Evolutionary conservation across 2,329 filamentous ascomycete species (phyloP), one percentile per base, ranked within the genome.

Genomic region (Trichoderma semiorbis): DNA sequence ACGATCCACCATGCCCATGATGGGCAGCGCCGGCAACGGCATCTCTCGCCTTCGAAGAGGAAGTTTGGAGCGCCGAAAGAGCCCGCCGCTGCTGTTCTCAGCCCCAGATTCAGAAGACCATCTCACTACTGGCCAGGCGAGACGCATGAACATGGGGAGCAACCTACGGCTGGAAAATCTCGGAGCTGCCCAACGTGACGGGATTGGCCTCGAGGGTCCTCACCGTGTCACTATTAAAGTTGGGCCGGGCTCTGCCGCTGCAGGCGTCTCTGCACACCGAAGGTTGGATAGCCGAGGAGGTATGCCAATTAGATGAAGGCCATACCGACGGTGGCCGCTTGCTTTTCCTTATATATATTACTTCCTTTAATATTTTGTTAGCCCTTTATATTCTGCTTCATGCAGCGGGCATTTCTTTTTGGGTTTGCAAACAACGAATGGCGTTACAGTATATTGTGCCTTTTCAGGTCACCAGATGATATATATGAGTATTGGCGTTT

Each of bases 61-160:
- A 72, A 87, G 85, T 72, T 78, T 83, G 3, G 86, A 88, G 78
- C 81, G 85, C 62, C 83, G 85, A 43, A 81, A 84, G 66, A 87
- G 85, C 73, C 87, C 87, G 14, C 87, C 88, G 16, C 83, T 89
- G 75, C 78, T 82, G 39, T 89, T 86, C 78, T 86, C 86, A 43
- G 84, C 87, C 2, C 80, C 82, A 2, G 83, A 86, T 26, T 73
- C 77, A 18, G 79, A 83, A 28, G 79, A 81, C 72, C 78, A 80
- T 4, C 82, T 89, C 73, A 89, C 87, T 12, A 80, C 85, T 1
- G 87, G 86, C 2, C 87, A 90, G 76, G 88, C 87, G 26, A 80
- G 88, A 67, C 83, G 88, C 60, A 89, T 90, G 87, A 86, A 88
- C 74, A 78, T 89, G 71, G 83, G 84, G 43, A 83, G 82, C 16